These are phyloP conservation scores for Hypoxylon lienhwacheense DNA, from an alignment of 495 filamentous ascomycete genomes.

Conservation along the genomic window DNA sequence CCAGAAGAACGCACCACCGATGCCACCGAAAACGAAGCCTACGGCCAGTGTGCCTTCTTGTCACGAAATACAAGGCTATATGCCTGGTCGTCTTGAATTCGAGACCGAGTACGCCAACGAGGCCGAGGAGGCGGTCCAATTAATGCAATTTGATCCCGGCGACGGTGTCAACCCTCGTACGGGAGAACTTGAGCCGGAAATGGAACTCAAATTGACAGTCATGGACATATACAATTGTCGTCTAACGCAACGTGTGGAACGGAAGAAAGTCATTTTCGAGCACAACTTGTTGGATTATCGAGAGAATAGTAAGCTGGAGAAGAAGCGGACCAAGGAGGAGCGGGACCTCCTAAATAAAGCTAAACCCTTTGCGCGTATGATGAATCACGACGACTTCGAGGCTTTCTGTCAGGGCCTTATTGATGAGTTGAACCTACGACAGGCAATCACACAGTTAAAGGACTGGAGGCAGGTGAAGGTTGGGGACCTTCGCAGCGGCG, in stretches of 20 bases:
- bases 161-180: conserved; percentile 84
- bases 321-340: conserved; percentile 96
- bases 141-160: conserved; percentile 96
- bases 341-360: conserved; percentile 84
- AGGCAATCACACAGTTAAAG: conserved; percentile 87
- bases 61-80: conserved; percentile 97
- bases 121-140: conserved; percentile 95
- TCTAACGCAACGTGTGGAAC: conserved; percentile 85
- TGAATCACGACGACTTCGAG: conserved; percentile 90
- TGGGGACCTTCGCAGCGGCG: conserved; percentile 77
- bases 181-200: conserved; percentile 85
- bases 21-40: conserved; percentile 91
- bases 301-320: conserved; percentile 82
- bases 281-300: conserved; percentile 90
- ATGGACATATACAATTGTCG: conserved; percentile 98
- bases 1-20: conserved; percentile 77
- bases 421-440: conserved; percentile 85
- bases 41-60: conserved; percentile 91
- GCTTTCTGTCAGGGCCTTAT: conserved; percentile 78
- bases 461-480: conserved; percentile 90
- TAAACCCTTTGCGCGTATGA: conserved; percentile 95
- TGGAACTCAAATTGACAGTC: conserved; percentile 94
- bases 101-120: conserved; percentile 98
- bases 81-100: conserved; percentile 96
- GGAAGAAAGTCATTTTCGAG: conserved; percentile 96